Conservation (phyloP, 805 yeast genomes). For the Tetrapisispora fleetii region DNA sequence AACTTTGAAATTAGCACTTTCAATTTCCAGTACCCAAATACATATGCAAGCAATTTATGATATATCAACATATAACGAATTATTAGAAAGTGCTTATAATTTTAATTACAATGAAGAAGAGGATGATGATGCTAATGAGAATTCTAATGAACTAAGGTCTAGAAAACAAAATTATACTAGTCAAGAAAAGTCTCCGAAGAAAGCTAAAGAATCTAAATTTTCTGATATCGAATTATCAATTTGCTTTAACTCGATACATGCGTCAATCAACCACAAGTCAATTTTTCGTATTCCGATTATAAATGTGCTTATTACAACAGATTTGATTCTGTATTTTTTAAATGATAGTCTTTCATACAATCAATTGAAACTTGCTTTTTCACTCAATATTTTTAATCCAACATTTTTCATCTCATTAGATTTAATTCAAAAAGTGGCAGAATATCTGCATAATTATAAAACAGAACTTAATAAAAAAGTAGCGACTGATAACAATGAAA, state of each 20-base stretch:
- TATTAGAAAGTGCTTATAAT: conserved; percentile 4
- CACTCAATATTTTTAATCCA: conserved; percentile 24
- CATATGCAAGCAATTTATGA: conserved; percentile 16
- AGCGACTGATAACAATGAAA: neutral
- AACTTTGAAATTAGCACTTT: conserved; percentile 8
- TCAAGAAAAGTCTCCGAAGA: neutral
- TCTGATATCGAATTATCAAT: conserved; percentile 23
- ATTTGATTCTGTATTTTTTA: conserved; percentile 15
- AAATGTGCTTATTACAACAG: conserved; percentile 21
- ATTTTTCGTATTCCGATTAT: conserved; percentile 24
- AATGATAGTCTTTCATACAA: conserved; percentile 9
- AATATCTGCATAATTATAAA: neutral
- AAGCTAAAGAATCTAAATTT: neutral
- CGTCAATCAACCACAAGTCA: conserved; percentile 13
- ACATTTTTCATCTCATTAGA: conserved; percentile 18
- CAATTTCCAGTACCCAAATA: conserved; percentile 22
- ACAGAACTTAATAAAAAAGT: neutral
- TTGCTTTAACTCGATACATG: conserved; percentile 18
- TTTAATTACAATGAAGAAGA: neutral
- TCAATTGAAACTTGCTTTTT: conserved; percentile 14
- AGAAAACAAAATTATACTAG: neutral
- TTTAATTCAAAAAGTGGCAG: conserved; percentile 9
- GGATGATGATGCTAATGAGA: neutral
- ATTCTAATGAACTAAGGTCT: neutral
- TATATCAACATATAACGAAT: conserved; percentile 14